Evolutionary conservation across 495 filamentous ascomycete species (phyloP).

Genomic region (Geoglossum glabrum): DNA sequence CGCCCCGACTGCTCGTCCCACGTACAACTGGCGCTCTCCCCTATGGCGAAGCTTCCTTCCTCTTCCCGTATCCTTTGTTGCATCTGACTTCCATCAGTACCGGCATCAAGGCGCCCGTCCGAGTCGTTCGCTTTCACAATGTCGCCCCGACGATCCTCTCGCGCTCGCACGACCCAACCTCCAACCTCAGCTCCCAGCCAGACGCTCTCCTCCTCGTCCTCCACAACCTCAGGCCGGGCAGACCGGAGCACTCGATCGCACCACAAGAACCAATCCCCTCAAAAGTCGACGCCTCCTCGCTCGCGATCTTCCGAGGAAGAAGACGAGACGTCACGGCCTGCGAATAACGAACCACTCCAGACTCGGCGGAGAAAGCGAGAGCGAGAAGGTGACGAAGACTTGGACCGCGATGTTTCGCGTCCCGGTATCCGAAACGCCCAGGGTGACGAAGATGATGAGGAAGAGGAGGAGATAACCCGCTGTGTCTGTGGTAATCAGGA

Average conservation of each 20-base stretch:
- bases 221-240: slow-evolving; percentile 40
- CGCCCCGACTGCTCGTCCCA: not conserved
- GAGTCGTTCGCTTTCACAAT: slow-evolving; percentile 10
- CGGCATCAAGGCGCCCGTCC: not conserved
- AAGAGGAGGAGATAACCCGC: slow-evolving; percentile 76
- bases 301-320: slow-evolving; percentile 59
- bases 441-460: slow-evolving; percentile 47
- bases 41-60: not conserved
- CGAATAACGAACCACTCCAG: slow-evolving; percentile 41
- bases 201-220: slow-evolving; percentile 39
- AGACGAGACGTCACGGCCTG: slow-evolving; percentile 40
- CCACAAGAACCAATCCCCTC: slow-evolving; percentile 51
- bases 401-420: not conserved
- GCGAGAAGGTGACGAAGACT: slow-evolving; percentile 17
- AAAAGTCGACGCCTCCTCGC: slow-evolving; percentile 48
- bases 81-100: not conserved
- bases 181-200: slow-evolving; percentile 22
- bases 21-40: not conserved
- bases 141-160: slow-evolving; percentile 77
- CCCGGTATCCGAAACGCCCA: slow-evolving; percentile 20
- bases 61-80: not conserved
- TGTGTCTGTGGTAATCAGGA: slow-evolving; percentile 91
- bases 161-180: slow-evolving; percentile 67
- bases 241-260: slow-evolving; percentile 53
- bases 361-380: slow-evolving; percentile 26